Evolutionary conservation across 129 eudicot genomes (phyloP).

Genomic region (Solidago caesia): DNA sequence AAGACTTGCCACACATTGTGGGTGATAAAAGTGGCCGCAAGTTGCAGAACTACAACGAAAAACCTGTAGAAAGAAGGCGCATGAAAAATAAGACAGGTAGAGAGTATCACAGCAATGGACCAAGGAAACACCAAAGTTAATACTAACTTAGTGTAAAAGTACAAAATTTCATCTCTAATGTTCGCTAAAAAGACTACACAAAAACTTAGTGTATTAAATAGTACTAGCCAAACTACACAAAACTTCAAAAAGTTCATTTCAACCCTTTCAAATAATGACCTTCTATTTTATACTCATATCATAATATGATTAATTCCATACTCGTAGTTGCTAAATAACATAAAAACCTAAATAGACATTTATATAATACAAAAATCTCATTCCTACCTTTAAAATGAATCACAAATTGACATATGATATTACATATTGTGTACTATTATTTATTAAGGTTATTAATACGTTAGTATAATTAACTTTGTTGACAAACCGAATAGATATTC

Average conservation of each 20-base stretch:
- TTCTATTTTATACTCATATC: no score
- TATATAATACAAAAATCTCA: background rate
- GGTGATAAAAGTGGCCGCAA: constrained; percentile 91
- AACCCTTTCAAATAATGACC: no score
- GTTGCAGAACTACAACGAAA: constrained; percentile 82
- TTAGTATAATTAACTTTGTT: no score
- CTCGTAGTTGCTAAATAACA: background rate
- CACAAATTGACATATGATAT: background rate
- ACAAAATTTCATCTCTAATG: background rate
- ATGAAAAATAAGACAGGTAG: background rate
- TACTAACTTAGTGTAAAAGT: background rate
- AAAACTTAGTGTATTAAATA: no score
- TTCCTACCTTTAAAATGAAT: background rate
- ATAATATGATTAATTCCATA: no score
- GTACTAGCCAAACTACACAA: no score
- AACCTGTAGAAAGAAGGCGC: constrained; percentile 43
- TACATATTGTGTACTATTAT: no score
- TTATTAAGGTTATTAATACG: no score
- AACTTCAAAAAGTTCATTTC: no score
- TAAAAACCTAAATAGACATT: no score
- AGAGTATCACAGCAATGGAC: background rate
- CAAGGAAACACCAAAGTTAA: background rate
- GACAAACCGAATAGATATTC: no score
- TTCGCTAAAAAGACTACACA: no score
- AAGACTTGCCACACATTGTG: constrained; percentile 72